A percentile compares a stretch with the other conserved stretches of the same genome.
phyloP scores from a whole-genome alignment of 371 early-diverging fungal species.

The Dentiscutata heterogama region DNA sequence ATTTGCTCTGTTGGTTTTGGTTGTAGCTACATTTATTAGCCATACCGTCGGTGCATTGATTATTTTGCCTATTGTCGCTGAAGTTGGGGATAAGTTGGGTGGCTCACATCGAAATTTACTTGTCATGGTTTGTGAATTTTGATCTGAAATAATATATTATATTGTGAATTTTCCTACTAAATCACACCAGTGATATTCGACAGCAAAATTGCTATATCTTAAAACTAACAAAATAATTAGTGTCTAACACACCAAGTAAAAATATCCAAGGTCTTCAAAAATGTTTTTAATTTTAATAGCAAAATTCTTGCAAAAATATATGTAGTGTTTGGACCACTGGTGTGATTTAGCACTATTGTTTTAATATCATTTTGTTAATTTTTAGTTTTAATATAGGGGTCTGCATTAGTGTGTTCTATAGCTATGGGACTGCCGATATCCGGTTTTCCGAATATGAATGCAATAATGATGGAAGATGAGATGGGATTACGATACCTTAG shows the following conservation, averaged over 20 bases:
- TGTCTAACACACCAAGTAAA: no score
- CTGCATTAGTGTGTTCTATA: conserved; percentile 84
- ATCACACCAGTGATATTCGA: no score
- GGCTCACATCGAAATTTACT: conserved; percentile 90
- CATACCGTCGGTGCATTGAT: conserved; percentile 95
- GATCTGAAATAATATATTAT: no score
- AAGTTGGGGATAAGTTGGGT: conserved; percentile 76
- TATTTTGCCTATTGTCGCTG: conserved; percentile 82
- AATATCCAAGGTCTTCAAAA: no score
- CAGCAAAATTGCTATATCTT: no score
- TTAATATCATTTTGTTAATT: neutral
- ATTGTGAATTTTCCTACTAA: no score
- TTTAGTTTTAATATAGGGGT: conserved; percentile 7
- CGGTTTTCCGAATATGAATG: conserved; percentile 97
- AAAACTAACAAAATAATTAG: no score
- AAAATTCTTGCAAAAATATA: no score
- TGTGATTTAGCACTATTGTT: no score
- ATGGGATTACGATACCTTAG: conserved; percentile 88
- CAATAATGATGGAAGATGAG: conserved; percentile 92
- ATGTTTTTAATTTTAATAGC: no score
- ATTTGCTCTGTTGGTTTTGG: conserved; percentile 74
- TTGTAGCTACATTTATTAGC: conserved; percentile 92
- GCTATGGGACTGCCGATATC: conserved; percentile 96
- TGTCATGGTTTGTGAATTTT: conserved; percentile 80
- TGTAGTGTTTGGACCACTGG: no score